phyloP scores from a whole-genome alignment of 139 green algal genomes.

The Chlorokybus atmophyticus region DNA sequence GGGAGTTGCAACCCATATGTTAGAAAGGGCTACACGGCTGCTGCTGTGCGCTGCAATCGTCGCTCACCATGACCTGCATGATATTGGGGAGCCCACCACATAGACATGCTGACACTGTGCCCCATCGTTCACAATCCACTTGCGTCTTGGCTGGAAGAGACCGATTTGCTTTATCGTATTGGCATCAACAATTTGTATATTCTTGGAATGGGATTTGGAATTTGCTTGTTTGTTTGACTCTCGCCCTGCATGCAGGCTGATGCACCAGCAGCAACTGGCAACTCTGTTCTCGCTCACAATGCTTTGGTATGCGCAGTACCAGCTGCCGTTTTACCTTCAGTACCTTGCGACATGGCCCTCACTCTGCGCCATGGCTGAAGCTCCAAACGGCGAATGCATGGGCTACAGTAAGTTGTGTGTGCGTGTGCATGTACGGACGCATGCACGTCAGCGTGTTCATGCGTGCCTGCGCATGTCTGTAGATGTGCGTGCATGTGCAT shows the following conservation, averaged over 20 bases:
- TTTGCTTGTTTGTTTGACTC: background rate
- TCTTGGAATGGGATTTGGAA: background rate
- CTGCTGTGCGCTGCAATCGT: background rate
- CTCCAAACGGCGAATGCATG: slow-evolving; percentile 49
- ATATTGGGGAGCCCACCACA: background rate
- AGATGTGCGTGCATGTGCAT: too few species aligned
- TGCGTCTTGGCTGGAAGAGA: background rate
- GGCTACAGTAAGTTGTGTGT: slow-evolving; percentile 53
- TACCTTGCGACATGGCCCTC: slow-evolving; percentile 89
- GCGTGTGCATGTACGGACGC: background rate
- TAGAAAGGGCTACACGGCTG: background rate
- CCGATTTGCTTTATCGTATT: too few species aligned
- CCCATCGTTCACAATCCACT: background rate
- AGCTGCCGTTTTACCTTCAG: slow-evolving; percentile 86
- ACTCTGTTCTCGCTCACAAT: background rate
- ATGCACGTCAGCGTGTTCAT: too few species aligned
- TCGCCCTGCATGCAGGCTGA: background rate
- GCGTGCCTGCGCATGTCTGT: too few species aligned
- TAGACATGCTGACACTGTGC: background rate
- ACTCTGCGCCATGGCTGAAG: slow-evolving; percentile 68
- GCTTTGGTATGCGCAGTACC: slow-evolving; percentile 53
- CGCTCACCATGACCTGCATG: background rate
- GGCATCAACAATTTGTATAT: too few species aligned
- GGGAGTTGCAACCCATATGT: too few species aligned
- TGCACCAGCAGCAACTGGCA: background rate